Evolutionary conservation across 345 rosid genomes (phyloP), one percentile per base, ranked within the genome.

Genomic region (Rhizophora mangle): DNA sequence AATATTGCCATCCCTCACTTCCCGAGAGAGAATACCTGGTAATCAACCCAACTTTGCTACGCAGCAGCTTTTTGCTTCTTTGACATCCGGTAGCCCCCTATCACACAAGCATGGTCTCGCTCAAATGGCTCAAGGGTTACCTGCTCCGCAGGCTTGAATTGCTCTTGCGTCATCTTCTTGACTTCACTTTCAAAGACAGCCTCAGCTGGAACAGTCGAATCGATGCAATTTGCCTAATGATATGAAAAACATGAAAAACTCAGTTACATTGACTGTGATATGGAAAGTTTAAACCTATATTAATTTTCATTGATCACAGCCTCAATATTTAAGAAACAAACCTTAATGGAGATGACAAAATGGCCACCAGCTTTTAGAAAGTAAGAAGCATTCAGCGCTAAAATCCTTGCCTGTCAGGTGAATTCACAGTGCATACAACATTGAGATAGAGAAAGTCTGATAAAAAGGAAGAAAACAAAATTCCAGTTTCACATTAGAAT

Each of bases 261-360:
- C 49, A 11, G 49, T 43, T 13, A 43, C 19, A 43, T 43, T 11
- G 19, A 43, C 18, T 24, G 2, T 43, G 18, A 2, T 43, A 43
- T 43, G 19, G 3, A 39, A 37, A 43, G 47, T 3, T 43, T 43
- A 43, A 16, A 3, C 49, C 49, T 43, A 43, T 3, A 43, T 43
- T 11, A 43, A 43, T 43, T 11, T 43, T 43, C 49, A 43, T 43
- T 43, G 16, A 43, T 43, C 0, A 15, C 16, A 3, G 18, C 49
- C 16, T 13, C 19, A 15, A 3, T 0, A 19, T 31, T 47, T 6
- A 26, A 37, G 53, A 68, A 31, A 76, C 88, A 20, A 59, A 96
- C 99, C 99, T 96, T 96, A 52, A 96, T 96, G 43, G 99, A 96
- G 60, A 96, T 96, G 13, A 96, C 99, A 81, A 96, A 96, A 78